Evolutionary conservation across 2,329 filamentous ascomycete genomes (phyloP), one percentile per base, ranked within the genome.

Genomic region (Colletotrichum cuscutae): DNA sequence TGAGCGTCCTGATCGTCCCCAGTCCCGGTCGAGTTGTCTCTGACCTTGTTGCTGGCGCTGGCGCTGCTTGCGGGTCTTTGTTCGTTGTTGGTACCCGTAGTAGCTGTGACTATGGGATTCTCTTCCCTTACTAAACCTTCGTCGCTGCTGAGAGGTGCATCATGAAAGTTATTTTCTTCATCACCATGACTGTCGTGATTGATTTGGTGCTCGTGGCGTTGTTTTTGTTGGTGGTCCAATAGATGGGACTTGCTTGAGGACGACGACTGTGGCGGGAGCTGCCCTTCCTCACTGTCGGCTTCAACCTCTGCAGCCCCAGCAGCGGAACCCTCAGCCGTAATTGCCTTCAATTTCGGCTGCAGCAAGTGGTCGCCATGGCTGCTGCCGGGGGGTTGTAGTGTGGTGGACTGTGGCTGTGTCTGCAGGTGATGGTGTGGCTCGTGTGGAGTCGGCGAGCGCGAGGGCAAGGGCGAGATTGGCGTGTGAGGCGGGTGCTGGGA

Each of bases 271-370:
- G 72, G 66, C 30, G 62, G 32, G 30, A 56, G 37, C n/a, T 22
- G 22, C 24, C 28, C 32, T 30, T 65, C 62, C 26, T 30, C 52
- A 26, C 22, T 54, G 68, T 64, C 54, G 32, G 66, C 42, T 49
- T 49, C 46, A 12, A n/a, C 42, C 13, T 42, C 46, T 12, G 65
- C 65, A 12, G 58, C 65, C 35, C 19, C 58, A n/a, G 57, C 28
- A 46, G 53, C 37, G 12, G 58, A 28, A 37, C 13, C 19, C 42
- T 42, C 61, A 58, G 32, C 49, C 42, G 69, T 72, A 58, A 68
- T 72, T 72, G 70, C 70, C 60, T 65, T 65, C 70, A 72, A 70
- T 70, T 54, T 70, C 70, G 64, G 70, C 65, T 60, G 70, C 60
- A 59, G 35, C 60, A 46, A 49, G 60, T 65, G 66, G 60, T 64